Evolutionary conservation across 176 grass and related monocot genomes (phyloP).

Genomic region (Lolium perenne): DNA sequence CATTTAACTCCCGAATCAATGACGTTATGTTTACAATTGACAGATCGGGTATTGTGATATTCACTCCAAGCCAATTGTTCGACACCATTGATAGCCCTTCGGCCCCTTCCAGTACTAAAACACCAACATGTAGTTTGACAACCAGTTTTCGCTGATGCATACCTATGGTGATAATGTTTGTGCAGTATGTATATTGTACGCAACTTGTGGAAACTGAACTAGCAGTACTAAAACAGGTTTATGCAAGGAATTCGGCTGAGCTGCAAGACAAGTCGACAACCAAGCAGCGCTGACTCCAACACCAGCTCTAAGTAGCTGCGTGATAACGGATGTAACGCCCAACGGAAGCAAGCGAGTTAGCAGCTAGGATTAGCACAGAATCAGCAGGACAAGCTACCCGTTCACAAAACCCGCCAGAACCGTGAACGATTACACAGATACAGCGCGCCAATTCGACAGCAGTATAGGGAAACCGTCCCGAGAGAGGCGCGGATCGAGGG

Average conservation of each 20-base stretch:
- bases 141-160: not conserved
- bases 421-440: not conserved
- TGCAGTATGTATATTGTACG: constrained; percentile 7
- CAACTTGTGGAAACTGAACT: not conserved
- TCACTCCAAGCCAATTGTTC: not conserved
- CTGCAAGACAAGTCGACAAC: constrained; percentile 18
- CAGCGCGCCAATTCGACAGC: not conserved
- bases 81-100: too few species aligned
- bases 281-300: constrained; percentile 29
- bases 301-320: not conserved
- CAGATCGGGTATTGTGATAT: not conserved
- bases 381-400: not conserved
- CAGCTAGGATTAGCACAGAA: not conserved
- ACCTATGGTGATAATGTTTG: not conserved
- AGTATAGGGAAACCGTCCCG: not conserved
- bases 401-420: not conserved
- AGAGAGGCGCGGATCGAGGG: constrained; percentile 18
- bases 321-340: not conserved
- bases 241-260: not conserved
- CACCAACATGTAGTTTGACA: constrained; percentile 4
- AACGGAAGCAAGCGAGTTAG: constrained; percentile 7
- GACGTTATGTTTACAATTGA: too few species aligned
- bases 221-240: not conserved
- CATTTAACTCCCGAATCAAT: not conserved
- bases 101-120: not conserved